Percentiles rank a stretch among this genome's conserved stretches.
phyloP scores from a whole-genome alignment of 495 filamentous ascomycete species.

The Parathielavia appendiculata region DNA sequence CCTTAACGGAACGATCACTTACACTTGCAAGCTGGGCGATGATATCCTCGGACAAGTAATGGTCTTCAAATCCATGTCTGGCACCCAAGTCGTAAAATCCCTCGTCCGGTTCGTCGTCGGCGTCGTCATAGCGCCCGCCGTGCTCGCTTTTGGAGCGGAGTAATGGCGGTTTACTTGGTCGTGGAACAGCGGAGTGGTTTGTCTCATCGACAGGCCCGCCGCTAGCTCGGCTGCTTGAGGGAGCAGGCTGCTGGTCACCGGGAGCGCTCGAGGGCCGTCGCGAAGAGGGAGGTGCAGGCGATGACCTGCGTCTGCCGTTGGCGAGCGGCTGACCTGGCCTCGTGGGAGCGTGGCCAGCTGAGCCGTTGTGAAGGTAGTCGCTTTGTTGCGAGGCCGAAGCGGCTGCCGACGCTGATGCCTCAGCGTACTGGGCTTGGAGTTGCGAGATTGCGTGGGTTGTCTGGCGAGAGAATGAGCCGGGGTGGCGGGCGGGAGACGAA shows the following conservation, averaged over 20 bases:
- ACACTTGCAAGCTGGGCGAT: conserved; percentile 54
- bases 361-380: conserved; percentile 5
- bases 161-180: conserved; percentile 52
- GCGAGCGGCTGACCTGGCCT: conserved; percentile 3
- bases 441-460: conserved; percentile 23
- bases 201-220: conserved; percentile 28
- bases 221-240: conserved; percentile 10
- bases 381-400: conserved; percentile 15
- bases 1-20: conserved; percentile 32
- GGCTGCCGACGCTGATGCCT: conserved; percentile 16
- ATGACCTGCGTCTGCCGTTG: conserved; percentile 15
- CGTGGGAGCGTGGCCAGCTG: conserved; percentile 5
- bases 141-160: conserved; percentile 70
- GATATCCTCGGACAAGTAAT: conserved; percentile 62
- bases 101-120: conserved; percentile 35
- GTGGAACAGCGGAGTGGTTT: conserved; percentile 20
- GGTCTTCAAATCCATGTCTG: conserved; percentile 64
- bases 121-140: conserved; percentile 44
- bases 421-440: conserved; percentile 21
- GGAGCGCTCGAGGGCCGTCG: conserved; percentile 34
- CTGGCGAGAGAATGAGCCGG: conserved; percentile 19
- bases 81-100: conserved; percentile 49
- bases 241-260: conserved; percentile 20
- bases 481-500: conserved; percentile 18
- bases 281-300: conserved; percentile 9